Evolutionary conservation across 106 monocot genomes (phyloP).

Genomic region (Dendrobium nobile): DNA sequence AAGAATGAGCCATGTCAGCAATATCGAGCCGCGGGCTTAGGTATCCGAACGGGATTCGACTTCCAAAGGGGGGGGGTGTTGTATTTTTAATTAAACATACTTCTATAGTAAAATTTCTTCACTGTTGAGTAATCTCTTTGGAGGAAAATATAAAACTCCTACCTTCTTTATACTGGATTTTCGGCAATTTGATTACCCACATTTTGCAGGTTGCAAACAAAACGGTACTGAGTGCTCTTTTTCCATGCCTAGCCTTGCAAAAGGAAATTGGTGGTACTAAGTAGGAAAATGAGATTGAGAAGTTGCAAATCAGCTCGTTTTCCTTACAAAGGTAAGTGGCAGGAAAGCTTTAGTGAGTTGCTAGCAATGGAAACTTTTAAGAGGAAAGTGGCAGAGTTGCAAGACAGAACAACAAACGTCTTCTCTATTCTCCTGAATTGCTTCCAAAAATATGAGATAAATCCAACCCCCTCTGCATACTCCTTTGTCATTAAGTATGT

Average conservation of each 20-base stretch:
- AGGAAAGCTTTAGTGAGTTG: constrained; percentile 24
- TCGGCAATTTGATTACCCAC: neutral
- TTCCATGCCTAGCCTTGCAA: neutral
- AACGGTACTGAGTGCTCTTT: neutral
- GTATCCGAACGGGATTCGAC: no score
- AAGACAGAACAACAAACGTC: constrained; percentile 13
- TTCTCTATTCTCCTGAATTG: constrained; percentile 22
- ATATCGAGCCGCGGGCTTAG: no score
- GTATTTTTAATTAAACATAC: no score
- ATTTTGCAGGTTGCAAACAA: neutral
- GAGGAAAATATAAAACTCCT: no score
- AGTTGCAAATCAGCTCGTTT: constrained; percentile 13
- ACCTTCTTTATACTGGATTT: no score
- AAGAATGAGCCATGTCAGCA: no score
- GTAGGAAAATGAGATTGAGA: constrained; percentile 2
- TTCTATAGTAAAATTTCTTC: no score
- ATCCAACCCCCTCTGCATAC: constrained; percentile 38
- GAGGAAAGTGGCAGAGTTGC: constrained; percentile 20
- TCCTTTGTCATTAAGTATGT: constrained; percentile 32
- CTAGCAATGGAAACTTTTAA: constrained; percentile 42
- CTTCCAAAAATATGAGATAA: constrained; percentile 23
- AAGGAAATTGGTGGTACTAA: neutral
- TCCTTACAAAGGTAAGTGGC: constrained; percentile 33
- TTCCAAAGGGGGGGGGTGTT: no score
- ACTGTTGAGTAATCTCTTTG: no score